These are phyloP conservation scores for Tetraselmis chui DNA, from an alignment of 139 green algal species.

Conservation along the genomic window DNA sequence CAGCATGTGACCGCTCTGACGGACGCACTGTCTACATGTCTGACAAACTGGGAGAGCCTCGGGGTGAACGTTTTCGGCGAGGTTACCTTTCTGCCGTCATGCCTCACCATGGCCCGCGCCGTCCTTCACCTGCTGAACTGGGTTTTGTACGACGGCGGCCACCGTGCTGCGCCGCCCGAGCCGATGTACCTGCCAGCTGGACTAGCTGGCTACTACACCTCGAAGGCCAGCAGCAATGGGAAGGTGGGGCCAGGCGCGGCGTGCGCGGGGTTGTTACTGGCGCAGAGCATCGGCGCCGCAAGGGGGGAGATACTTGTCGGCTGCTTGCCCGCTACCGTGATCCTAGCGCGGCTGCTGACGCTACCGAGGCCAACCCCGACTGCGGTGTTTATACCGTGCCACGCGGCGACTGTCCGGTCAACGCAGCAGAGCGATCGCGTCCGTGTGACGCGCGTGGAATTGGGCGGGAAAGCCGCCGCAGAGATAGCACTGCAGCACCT, in stretches of 20 bases:
- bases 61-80: background rate
- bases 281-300: background rate
- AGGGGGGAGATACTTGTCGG: background rate
- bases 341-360: background rate
- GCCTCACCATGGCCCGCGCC: background rate
- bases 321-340: background rate
- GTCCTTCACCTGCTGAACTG: background rate
- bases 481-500: background rate
- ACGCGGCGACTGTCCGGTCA: background rate
- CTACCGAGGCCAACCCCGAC: background rate
- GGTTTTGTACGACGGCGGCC: background rate
- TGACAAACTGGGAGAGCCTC: background rate
- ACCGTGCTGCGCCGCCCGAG: background rate
- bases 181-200: background rate
- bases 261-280: background rate
- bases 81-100: background rate
- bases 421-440: background rate
- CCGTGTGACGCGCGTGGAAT: background rate
- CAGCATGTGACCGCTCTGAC: background rate
- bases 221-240: background rate
- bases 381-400: background rate
- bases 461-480: background rate
- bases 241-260: no score
- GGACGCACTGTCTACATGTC: background rate
- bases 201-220: background rate